Evolutionary conservation across 306 rosid genomes (phyloP).

Genomic region (Morella rubra): DNA sequence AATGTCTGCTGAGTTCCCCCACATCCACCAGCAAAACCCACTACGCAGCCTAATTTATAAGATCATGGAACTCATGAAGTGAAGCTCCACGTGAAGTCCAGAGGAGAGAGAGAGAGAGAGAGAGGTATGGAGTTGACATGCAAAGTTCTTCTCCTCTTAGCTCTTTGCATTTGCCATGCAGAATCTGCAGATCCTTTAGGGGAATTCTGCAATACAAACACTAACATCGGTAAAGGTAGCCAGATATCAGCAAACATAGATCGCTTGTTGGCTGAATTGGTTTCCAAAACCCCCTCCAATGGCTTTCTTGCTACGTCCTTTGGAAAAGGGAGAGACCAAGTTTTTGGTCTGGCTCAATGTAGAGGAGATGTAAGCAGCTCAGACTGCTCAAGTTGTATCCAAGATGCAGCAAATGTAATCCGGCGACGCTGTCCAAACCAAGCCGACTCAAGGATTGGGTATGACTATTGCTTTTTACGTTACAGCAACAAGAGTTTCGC

Average conservation of each 20-base stretch:
- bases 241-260: slow-evolving; percentile 50
- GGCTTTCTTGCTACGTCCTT: slow-evolving; percentile 39
- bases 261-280: slow-evolving; percentile 40
- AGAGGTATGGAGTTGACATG: slow-evolving; percentile 22
- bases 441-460: slow-evolving; percentile 63
- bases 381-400: slow-evolving; percentile 59
- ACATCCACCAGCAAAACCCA: slow-evolving; percentile 16
- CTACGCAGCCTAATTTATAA: neutral
- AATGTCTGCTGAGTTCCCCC: slow-evolving; percentile 29
- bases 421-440: slow-evolving; percentile 44
- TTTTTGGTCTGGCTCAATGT: slow-evolving; percentile 65
- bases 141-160: slow-evolving; percentile 34
- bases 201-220: slow-evolving; percentile 46
- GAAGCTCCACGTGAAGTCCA: neutral
- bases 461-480: slow-evolving; percentile 64
- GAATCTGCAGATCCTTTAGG: slow-evolving; percentile 51
- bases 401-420: slow-evolving; percentile 55
- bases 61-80: neutral
- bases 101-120: slow-evolving; percentile 1
- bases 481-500: slow-evolving; percentile 37
- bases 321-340: slow-evolving; percentile 42
- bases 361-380: slow-evolving; percentile 53
- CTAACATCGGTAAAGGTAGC: slow-evolving; percentile 32
- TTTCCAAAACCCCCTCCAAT: slow-evolving; percentile 40
- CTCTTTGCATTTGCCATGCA: slow-evolving; percentile 37